Conservation (phyloP, 2,329 filamentous ascomycete genomes). For the Passalora sequoiae region DNA sequence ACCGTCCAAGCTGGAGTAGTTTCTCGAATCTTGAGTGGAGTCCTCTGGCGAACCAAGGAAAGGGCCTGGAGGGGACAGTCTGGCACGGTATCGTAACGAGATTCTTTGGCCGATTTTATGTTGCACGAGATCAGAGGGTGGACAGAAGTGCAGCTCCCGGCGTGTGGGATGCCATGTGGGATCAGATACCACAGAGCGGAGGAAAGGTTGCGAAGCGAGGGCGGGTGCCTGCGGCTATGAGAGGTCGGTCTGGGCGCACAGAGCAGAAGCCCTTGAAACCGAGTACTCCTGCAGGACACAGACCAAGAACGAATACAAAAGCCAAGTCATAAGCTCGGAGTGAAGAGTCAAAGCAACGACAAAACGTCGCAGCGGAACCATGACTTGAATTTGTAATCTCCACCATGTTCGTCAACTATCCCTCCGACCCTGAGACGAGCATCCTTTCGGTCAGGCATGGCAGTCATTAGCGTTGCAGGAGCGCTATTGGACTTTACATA, state of each 20-base stretch:
- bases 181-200: conserved; percentile 23
- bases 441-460: too few species aligned
- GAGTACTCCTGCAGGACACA: too few species aligned
- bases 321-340: too few species aligned
- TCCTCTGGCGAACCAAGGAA: conserved; percentile 31
- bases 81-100: conserved; percentile 14
- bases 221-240: not conserved
- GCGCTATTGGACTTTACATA: too few species aligned
- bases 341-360: too few species aligned
- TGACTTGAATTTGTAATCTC: too few species aligned
- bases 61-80: conserved; percentile 3
- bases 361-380: too few species aligned
- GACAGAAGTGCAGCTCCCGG: conserved; percentile 24
- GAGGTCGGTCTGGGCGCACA: not conserved
- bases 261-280: not conserved
- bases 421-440: too few species aligned
- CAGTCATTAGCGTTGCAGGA: too few species aligned
- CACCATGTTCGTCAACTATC: too few species aligned
- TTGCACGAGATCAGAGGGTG: conserved; percentile 17
- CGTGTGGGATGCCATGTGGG: conserved; percentile 30
- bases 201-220: conserved; percentile 1
- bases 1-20: conserved; percentile 17
- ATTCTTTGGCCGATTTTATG: conserved; percentile 24
- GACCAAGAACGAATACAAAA: too few species aligned
- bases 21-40: conserved; percentile 30